Evolutionary conservation across 2,329 filamentous ascomycete genomes (phyloP), one percentile per base, ranked within the genome.

Genomic region (Penicillium sp.): DNA sequence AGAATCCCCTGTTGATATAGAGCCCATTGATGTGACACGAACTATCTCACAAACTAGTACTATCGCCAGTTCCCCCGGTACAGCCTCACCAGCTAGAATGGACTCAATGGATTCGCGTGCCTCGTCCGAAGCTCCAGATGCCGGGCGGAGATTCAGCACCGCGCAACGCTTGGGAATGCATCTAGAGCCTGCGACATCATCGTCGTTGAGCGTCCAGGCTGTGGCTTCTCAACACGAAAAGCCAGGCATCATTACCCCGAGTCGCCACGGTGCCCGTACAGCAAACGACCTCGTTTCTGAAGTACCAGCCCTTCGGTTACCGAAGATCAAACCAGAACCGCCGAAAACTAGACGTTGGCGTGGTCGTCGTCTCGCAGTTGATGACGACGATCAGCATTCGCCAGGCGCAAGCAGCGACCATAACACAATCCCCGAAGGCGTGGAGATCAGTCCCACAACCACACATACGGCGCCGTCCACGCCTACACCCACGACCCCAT

Each of bases 221-320:
- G 85, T 96, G 37, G 91, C 91, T 6, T 84, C 85, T 10, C 88
- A 92, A 40, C 90, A 83, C 70, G 91, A 93, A 74, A 92, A 90
- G 71, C 91, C 91, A 0, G 91, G 89, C 1, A 85, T 93, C 19
- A 87, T 92, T 65, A 92, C 91, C 16, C 91, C 90, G 5, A 91
- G 90, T 68, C 82, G 87, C 43, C 75, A 71, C 53, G 67, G 73
- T 43, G 85, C 68, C 48, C 45, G 59, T 52, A 40, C 55, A 43
- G 42, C 48, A 50, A 26, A 56, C 59, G 60, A 64, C 58, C 44
- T 65, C 50, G 49, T 48, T 52, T 36, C 64, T 37, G 61, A 56
- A 21, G 51, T 64, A 5, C 61, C 61, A 23, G 54, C 34, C 37
- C 49, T 59, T 36, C 61, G 56, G 34, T 56, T 51, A 52, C 55